phyloP scores from a whole-genome alignment of 2,329 filamentous ascomycete genomes.

The Apiospora arundinis region DNA sequence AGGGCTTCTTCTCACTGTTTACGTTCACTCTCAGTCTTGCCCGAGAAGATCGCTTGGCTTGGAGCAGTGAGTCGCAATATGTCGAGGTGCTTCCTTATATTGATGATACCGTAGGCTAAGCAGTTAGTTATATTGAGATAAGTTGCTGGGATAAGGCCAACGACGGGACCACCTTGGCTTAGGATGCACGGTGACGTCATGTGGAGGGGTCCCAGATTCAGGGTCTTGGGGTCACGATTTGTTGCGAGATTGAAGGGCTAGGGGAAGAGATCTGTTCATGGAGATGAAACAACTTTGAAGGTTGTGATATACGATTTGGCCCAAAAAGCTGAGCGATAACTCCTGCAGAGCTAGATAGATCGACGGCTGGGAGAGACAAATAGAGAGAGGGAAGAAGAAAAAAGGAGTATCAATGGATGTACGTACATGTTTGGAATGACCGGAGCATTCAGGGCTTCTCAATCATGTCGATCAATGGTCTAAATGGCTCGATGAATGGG shows the following conservation, averaged over 20 bases:
- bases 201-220: slow-evolving; percentile 16
- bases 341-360: slow-evolving; percentile 10
- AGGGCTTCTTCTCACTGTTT: background rate
- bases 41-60: background rate
- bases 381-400: background rate
- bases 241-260: slow-evolving; percentile 11
- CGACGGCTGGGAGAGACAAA: slow-evolving; percentile 7
- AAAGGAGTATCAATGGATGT: background rate
- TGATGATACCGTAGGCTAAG: background rate
- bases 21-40: background rate
- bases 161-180: background rate
- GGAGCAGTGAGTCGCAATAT: background rate
- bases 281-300: slow-evolving; percentile 8
- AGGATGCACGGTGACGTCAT: slow-evolving; percentile 6
- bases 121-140: slow-evolving; percentile 9
- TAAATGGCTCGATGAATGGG: slow-evolving; percentile 12
- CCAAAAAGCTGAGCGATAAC: background rate
- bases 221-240: slow-evolving; percentile 16
- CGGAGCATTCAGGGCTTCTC: background rate
- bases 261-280: slow-evolving; percentile 7
- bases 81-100: background rate
- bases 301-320: slow-evolving; percentile 4
- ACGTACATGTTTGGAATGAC: slow-evolving; percentile 1
- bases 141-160: background rate
- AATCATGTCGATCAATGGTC: slow-evolving; percentile 14